Conservation (phyloP, 352 stramenopile genomes). For the Pythium monospermum region DNA sequence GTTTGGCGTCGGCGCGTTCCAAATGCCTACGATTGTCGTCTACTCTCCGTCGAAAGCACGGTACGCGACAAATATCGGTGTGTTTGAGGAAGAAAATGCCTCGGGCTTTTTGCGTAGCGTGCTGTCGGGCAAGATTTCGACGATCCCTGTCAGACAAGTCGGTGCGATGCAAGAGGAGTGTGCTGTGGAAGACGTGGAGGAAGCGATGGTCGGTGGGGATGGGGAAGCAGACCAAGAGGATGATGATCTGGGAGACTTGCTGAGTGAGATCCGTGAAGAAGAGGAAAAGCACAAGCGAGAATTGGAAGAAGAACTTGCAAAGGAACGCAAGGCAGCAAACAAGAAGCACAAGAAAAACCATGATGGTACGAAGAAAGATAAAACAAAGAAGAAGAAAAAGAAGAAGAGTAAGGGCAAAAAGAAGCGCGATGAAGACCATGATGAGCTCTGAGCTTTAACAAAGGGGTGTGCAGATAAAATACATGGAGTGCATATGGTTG, state of each 20-base stretch:
- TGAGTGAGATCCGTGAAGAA: constrained; percentile 70
- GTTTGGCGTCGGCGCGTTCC: constrained; percentile 63
- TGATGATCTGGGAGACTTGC: constrained; percentile 53
- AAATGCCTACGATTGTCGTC: constrained; percentile 72
- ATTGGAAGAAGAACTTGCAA: constrained; percentile 44
- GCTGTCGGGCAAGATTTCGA: constrained; percentile 60
- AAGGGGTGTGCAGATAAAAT: too few relatives aligned
- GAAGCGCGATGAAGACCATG: constrained; percentile 42
- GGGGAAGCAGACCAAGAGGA: constrained; percentile 34
- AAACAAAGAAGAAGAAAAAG: constrained; percentile 53
- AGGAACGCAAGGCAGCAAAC: constrained; percentile 28
- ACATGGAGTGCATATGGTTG: too few relatives aligned
- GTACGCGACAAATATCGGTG: constrained; percentile 61
- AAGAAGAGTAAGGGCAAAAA: constrained; percentile 49
- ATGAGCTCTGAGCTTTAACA: too few relatives aligned
- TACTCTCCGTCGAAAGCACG: constrained; percentile 72
- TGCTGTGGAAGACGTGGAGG: constrained; percentile 37
- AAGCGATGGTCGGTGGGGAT: constrained; percentile 4
- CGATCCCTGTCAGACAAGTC: constrained; percentile 37
- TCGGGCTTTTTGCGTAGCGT: constrained; percentile 55
- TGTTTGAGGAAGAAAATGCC: constrained; percentile 60
- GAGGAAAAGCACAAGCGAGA: constrained; percentile 53
- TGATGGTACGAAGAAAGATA: constrained; percentile 37
- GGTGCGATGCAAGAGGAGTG: constrained; percentile 44
- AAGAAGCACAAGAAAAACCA: constrained; percentile 35